A percentile compares a stretch with the other conserved stretches of the same genome.
Evolutionary conservation across 345 rosid genomes (phyloP).

Genomic region (Pugionium dolabratum): DNA sequence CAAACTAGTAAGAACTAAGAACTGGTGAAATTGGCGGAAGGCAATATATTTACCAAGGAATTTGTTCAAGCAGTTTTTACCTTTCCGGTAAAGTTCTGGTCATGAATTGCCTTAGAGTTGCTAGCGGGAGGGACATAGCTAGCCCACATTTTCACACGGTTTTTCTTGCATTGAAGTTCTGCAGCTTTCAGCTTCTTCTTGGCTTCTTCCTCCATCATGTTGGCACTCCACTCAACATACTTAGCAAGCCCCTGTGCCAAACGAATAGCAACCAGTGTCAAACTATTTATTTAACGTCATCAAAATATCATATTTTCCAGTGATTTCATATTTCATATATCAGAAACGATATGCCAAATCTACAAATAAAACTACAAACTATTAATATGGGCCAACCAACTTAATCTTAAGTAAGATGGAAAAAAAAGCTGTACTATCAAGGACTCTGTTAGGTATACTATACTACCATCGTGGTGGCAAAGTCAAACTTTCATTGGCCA

Average conservation of each 20-base stretch:
- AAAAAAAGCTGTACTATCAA: background rate
- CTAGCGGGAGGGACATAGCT: conserved; percentile 81
- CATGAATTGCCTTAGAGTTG: conserved; percentile 85
- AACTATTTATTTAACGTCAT: conserved; percentile 9
- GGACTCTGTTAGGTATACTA: background rate
- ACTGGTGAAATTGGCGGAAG: conserved; percentile 4
- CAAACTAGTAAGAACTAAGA: conserved; percentile 14
- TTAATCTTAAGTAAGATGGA: background rate
- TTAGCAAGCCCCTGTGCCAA: conserved; percentile 80
- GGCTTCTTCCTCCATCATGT: conserved; percentile 94
- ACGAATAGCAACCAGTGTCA: conserved; percentile 24
- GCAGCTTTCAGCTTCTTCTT: conserved; percentile 71
- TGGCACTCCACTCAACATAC: conserved; percentile 98
- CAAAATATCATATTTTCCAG: background rate
- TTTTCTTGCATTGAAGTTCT: conserved; percentile 91
- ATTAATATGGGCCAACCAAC: background rate
- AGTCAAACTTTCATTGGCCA: conserved; percentile 1
- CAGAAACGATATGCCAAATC: background rate
- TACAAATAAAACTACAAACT: conserved; percentile 23
- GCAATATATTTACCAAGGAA: conserved; percentile 4
- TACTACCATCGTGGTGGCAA: conserved; percentile 6
- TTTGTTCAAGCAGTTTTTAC: conserved; percentile 38
- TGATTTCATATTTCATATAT: background rate
- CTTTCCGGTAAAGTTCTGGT: conserved; percentile 91
- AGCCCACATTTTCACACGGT: conserved; percentile 75